phyloP scores from a whole-genome alignment of 2,329 filamentous ascomycete species.

The Botryotinia convoluta region DNA sequence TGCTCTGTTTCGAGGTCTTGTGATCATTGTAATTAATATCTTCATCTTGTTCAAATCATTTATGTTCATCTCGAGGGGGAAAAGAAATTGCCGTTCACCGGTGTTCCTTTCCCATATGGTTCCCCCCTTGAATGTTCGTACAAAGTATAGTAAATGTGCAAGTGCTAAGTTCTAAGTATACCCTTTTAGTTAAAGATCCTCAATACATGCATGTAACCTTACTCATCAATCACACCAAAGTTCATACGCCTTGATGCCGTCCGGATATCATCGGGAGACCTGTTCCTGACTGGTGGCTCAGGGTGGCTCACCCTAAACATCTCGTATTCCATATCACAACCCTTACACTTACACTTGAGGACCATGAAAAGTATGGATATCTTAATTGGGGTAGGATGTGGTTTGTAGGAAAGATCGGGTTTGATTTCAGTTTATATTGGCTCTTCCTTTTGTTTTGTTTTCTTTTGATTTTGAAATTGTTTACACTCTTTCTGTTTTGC shows the following conservation, averaged over 20 bases:
- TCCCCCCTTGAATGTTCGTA: background rate
- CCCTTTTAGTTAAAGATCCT: background rate
- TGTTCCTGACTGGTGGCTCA: conserved; percentile 12
- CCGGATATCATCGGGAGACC: background rate
- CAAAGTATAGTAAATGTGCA: background rate
- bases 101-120: background rate
- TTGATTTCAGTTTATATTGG: background rate
- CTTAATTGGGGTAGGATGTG: background rate
- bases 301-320: background rate
- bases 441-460: background rate
- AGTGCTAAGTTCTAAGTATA: background rate
- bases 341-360: background rate
- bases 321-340: conserved; percentile 9
- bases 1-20: background rate
- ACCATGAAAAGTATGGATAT: background rate
- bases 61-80: background rate
- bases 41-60: background rate
- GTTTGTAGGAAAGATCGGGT: background rate
- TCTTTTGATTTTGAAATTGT: background rate
- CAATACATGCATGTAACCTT: background rate
- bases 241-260: background rate
- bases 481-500: background rate
- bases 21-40: background rate
- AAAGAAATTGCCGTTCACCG: background rate
- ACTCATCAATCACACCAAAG: background rate